phyloP scores from a whole-genome alignment of 192 early-diverging fungal genomes.

The Rhizophagus prolifer region DNA sequence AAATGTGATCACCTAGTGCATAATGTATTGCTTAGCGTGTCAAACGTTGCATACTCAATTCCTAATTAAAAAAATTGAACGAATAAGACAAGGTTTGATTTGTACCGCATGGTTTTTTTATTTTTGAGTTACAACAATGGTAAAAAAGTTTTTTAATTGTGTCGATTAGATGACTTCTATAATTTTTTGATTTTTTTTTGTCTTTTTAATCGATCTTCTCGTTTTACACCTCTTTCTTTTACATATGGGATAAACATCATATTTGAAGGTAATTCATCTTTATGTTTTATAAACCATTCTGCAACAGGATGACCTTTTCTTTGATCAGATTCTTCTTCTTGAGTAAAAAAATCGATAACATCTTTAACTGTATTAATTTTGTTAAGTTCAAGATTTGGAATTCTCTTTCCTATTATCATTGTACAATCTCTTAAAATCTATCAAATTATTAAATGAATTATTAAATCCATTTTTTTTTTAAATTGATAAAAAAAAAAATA shows the following conservation, averaged over 20 bases:
- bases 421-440: constrained; percentile 44
- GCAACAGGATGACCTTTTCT: constrained; percentile 42
- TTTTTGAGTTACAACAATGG: background rate
- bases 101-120: too few relatives aligned
- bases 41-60: background rate
- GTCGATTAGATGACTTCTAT: background rate
- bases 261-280: constrained; percentile 38
- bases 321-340: background rate
- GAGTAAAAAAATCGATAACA: constrained; percentile 37
- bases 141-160: too few relatives aligned
- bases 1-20: background rate
- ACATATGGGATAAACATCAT: constrained; percentile 43
- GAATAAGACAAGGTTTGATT: background rate
- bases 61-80: background rate
- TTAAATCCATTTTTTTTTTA: too few relatives aligned
- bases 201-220: constrained; percentile 30
- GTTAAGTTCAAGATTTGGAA: constrained; percentile 43
- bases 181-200: background rate
- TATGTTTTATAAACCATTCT: constrained; percentile 42
- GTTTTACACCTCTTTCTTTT: constrained; percentile 40
- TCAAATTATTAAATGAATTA: too few relatives aligned
- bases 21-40: background rate
- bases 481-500: too few relatives aligned
- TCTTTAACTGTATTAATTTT: constrained; percentile 38
- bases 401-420: constrained; percentile 33